Conservation (phyloP, 169 alveolate genomes). For the Ichthyophthirius multifiliis region DNA sequence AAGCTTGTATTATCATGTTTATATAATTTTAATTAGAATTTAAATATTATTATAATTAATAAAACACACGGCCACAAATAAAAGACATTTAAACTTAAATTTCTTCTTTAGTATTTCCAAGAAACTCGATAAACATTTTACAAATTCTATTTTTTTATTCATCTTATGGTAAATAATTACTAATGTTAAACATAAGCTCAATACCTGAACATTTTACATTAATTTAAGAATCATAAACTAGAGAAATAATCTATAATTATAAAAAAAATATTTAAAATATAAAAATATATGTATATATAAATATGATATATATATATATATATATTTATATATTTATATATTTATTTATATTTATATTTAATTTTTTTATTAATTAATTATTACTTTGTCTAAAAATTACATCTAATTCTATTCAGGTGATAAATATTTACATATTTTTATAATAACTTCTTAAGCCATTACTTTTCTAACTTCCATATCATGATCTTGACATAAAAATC, state of each 20-base stretch:
- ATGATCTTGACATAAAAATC: conserved; percentile 20
- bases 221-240: neutral
- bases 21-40: neutral
- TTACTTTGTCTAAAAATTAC: neutral
- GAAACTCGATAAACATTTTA: neutral
- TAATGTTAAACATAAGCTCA: neutral
- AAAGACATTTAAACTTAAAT: neutral
- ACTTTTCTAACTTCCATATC: conserved; percentile 32
- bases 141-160: neutral
- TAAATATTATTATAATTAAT: neutral
- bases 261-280: too few relatives aligned
- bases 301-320: too few relatives aligned
- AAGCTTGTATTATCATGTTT: neutral
- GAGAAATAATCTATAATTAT: neutral
- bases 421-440: neutral
- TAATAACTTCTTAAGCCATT: conserved; percentile 1
- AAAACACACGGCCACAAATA: neutral
- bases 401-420: neutral
- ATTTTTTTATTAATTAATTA: neutral
- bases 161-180: neutral
- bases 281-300: too few relatives aligned
- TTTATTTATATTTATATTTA: too few relatives aligned
- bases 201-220: conserved; percentile 4
- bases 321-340: too few relatives aligned
- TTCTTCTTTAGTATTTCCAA: neutral